Percentiles rank a stretch among this genome's conserved stretches.
Conservation (phyloP, 257 asterid genomes). For the Solanum corneliomulleri region DNA sequence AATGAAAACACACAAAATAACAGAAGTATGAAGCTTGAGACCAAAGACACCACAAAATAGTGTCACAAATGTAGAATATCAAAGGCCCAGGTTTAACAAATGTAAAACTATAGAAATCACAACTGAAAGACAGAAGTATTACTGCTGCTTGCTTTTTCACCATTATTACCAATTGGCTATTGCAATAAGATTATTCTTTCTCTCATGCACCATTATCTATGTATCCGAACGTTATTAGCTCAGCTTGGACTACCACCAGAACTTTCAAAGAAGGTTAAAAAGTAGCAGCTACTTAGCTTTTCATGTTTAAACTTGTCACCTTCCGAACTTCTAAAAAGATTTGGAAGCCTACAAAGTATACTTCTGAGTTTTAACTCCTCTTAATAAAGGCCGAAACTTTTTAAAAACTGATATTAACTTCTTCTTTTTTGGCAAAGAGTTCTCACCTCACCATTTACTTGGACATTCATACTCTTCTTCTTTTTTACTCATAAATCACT, state of each 20-base stretch:
- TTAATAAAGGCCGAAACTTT: neutral
- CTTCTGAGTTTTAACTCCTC: neutral
- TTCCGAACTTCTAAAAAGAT: neutral
- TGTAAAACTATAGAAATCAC: neutral
- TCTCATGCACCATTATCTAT: neutral
- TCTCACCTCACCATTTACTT: neutral
- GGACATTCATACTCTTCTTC: neutral
- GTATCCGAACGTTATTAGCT: neutral
- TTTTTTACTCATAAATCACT: neutral
- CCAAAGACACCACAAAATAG: neutral
- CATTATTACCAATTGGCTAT: neutral
- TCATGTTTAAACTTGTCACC: neutral
- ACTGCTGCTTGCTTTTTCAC: neutral
- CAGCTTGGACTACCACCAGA: neutral
- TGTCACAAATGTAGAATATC: neutral
- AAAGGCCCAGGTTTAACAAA: neutral
- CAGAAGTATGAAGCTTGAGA: neutral
- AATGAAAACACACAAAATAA: neutral
- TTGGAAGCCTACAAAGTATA: neutral
- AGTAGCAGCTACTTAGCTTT: neutral
- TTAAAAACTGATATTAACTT: neutral
- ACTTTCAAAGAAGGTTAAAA: neutral
- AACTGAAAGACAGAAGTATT: neutral
- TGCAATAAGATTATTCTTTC: neutral
- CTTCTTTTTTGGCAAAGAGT: neutral